A percentile compares a stretch with the other conserved stretches of the same genome.
Evolutionary conservation across 2,329 filamentous ascomycete species (phyloP).

Genomic region (Zarea fungicola): DNA sequence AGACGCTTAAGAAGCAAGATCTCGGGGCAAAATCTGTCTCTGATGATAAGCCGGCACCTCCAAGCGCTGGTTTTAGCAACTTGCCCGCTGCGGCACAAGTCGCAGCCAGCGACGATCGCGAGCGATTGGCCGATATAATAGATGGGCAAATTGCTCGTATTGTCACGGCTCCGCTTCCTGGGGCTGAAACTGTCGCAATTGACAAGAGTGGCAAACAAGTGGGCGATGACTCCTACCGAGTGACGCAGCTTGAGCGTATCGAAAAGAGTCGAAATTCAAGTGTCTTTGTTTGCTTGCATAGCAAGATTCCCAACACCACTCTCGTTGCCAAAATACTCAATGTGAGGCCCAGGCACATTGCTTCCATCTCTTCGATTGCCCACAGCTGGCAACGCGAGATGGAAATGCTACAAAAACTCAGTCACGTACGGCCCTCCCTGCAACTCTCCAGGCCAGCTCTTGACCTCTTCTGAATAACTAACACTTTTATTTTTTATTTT

Average conservation of each 20-base stretch:
- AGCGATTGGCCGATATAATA: too few relatives aligned
- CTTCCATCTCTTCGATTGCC: neutral
- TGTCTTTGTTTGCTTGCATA: slow-evolving; percentile 6
- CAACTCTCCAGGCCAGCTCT: too few relatives aligned
- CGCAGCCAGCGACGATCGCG: too few relatives aligned
- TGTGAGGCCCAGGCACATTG: neutral
- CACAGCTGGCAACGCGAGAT: neutral
- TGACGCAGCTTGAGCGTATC: neutral
- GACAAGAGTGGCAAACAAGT: too few relatives aligned
- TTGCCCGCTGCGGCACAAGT: neutral
- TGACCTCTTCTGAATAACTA: neutral
- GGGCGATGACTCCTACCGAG: too few relatives aligned
- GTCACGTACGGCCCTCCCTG: slow-evolving; percentile 10
- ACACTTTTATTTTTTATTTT: neutral
- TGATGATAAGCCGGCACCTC: too few relatives aligned
- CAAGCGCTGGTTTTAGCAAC: too few relatives aligned
- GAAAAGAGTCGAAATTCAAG: neutral
- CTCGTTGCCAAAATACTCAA: slow-evolving; percentile 8
- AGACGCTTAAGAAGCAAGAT: neutral
- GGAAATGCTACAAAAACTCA: neutral
- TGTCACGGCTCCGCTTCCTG: too few relatives aligned
- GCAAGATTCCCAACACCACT: neutral
- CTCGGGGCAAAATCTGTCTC: neutral
- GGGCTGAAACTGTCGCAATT: neutral
- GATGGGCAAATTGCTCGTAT: too few relatives aligned